A percentile compares a stretch with the other conserved stretches of the same genome.
Conservation (phyloP, 306 rosid genomes). For the Boehmeria nivea region DNA sequence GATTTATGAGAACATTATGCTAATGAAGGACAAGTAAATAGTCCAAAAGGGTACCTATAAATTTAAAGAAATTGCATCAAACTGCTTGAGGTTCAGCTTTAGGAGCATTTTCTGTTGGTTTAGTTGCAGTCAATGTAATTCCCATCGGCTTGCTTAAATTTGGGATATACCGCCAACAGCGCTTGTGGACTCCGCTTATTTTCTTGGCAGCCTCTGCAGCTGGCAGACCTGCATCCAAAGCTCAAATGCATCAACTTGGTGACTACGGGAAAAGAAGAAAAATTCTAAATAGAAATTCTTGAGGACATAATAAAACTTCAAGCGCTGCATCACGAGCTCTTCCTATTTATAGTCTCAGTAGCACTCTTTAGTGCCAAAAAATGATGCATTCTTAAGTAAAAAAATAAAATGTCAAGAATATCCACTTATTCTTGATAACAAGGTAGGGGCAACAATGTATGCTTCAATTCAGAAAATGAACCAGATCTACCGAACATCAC, state of each 20-base stretch:
- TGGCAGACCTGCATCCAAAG: conserved; percentile 60
- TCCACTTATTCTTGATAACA: too few relatives aligned
- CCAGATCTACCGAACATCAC: background rate
- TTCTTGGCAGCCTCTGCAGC: conserved; percentile 70
- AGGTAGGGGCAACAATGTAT: too few relatives aligned
- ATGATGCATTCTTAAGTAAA: too few relatives aligned
- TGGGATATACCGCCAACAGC: conserved; percentile 86
- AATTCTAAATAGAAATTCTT: background rate
- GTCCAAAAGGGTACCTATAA: conserved; percentile 10
- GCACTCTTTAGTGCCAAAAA: too few relatives aligned
- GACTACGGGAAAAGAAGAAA: background rate
- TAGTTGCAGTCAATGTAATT: conserved; percentile 16
- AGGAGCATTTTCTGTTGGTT: conserved; percentile 35
- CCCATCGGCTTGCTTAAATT: conserved; percentile 31
- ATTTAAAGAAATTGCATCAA: conserved; percentile 28
- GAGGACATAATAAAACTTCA: too few relatives aligned
- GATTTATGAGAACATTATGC: conserved; percentile 21
- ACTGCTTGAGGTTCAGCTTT: conserved; percentile 52
- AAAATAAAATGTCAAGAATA: too few relatives aligned
- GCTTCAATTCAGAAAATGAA: background rate
- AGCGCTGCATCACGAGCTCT: too few relatives aligned
- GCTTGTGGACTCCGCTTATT: conserved; percentile 96
- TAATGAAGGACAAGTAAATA: conserved; percentile 19
- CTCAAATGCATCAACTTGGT: conserved; percentile 13
- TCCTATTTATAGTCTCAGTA: too few relatives aligned